Evolutionary conservation across 1,139 yeast genomes (phyloP), one percentile per base, ranked within the genome.

Genomic region (Suhomyces terraborum): DNA sequence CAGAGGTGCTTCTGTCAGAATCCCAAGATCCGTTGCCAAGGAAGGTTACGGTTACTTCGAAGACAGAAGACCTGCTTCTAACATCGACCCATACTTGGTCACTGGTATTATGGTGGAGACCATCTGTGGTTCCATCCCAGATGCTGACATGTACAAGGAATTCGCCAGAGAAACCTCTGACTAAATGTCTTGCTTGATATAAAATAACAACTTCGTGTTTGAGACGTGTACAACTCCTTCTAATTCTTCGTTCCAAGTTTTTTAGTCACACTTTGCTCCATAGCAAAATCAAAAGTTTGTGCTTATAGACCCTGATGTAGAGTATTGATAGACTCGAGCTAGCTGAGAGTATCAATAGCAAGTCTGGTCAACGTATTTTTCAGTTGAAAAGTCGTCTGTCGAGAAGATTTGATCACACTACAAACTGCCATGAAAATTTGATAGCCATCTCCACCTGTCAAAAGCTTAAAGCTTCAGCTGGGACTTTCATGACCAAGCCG

Each of bases 21-120:
- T 93, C 65, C 98, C 98, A 73, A 84, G 98, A 77, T 84, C 96
- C 36, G 98, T 93, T 56, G 96, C 96, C 67, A 88, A 88, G 75
- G 98, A 91, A 70, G 97, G 97, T 48, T 88, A 71, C 72, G 98
- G 98, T 50, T 93, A 93, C 82, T 93, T 93, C 61, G 98, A 93
- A 80, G 98, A 93, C 76, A 88, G 98, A 80, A 89, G 98, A 77
- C 98, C 98, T 49, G 98, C 98, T 55, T 91, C 98, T 50, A 93
- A 93, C 84, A 93, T 93, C 61, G 98, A 93, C 71, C 98, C 98
- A 56, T 93, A 93, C 77, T 82, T 91, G 70, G 98, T 93, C 53
- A 89, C 97, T 45, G 98, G 98, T 78, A 89, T 93, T 64, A 88
- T 93, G 84, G 87, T 87, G 59, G 98, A 93, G 79, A 91, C 98